These are phyloP conservation scores for Calocera viscosa DNA, from an alignment of 768 basidiomycete genomes.

Conservation along the genomic window DNA sequence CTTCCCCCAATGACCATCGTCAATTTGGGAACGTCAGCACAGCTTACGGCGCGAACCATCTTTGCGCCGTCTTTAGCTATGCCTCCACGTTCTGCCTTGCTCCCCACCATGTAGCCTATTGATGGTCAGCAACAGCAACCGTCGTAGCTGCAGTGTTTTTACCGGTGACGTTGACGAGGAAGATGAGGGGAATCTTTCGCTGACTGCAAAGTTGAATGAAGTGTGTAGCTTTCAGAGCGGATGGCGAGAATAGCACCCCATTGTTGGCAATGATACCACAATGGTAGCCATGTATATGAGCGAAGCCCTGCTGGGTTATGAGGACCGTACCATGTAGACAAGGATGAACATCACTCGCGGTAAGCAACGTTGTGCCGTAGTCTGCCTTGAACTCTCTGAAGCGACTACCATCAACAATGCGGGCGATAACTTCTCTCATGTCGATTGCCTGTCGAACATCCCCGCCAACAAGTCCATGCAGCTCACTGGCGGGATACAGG, in stretches of 20 bases:
- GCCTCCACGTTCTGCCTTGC: constrained; percentile 84
- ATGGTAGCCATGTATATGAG: constrained; percentile 73
- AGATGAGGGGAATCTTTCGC: constrained; percentile 74
- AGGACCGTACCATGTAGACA: constrained; percentile 9
- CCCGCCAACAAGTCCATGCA: constrained; percentile 85
- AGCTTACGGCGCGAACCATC: constrained; percentile 92
- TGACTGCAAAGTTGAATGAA: constrained; percentile 93
- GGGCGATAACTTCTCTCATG: constrained; percentile 86
- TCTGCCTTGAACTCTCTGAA: constrained; percentile 96
- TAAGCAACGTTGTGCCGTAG: constrained; percentile 81
- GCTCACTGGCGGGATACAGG: constrained; percentile 62
- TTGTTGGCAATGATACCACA: constrained; percentile 92
- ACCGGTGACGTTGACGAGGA: constrained; percentile 93
- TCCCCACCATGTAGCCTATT: constrained; percentile 88
- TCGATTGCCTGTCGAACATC: constrained; percentile 82
- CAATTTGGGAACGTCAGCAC: constrained; percentile 86
- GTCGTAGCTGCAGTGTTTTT: constrained; percentile 10
- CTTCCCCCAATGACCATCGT: constrained; percentile 88
- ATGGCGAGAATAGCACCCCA: constrained; percentile 87
- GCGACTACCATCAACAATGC: constrained; percentile 79
- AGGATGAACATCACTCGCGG: constrained; percentile 37
- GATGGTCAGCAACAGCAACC: neutral
- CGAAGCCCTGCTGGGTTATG: constrained; percentile 50
- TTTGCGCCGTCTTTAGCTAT: constrained; percentile 95
- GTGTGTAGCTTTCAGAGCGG: constrained; percentile 86